A percentile compares a stretch with the other conserved stretches of the same genome.
These are phyloP conservation scores for Xerocomus nothofagi DNA, from an alignment of 1,284 basidiomycete genomes.

Conservation along the genomic window DNA sequence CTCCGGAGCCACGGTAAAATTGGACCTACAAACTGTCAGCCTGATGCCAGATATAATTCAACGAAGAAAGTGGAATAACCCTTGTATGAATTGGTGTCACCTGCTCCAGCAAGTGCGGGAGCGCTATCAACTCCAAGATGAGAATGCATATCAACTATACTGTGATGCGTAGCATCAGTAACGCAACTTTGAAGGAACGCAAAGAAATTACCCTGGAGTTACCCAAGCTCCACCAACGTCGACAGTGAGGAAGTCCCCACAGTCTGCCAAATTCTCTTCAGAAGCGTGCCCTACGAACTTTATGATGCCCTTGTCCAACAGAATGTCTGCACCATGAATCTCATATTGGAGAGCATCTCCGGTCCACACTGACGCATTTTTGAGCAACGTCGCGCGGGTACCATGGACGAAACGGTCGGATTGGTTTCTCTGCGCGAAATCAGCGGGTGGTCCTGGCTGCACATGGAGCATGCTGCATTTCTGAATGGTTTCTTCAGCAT, in stretches of 20 bases:
- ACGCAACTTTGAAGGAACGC: not conserved
- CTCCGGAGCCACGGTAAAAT: conserved; percentile 42
- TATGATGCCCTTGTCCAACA: conserved; percentile 49
- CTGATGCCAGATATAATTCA: not conserved
- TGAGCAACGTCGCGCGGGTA: conserved; percentile 55
- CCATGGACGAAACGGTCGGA: conserved; percentile 64
- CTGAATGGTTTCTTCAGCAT: conserved; percentile 29
- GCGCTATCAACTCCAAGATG: conserved; percentile 57
- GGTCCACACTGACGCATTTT: conserved; percentile 74
- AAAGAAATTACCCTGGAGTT: conserved; percentile 41
- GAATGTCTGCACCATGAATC: conserved; percentile 49
- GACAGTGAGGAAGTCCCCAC: conserved; percentile 32
- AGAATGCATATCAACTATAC: conserved; percentile 62
- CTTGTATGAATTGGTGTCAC: conserved; percentile 46
- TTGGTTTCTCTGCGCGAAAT: conserved; percentile 43
- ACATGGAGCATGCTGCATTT: conserved; percentile 33
- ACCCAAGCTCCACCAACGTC: conserved; percentile 49
- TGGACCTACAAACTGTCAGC: conserved; percentile 30
- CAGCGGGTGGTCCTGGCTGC: conserved; percentile 28
- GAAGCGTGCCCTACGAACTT: conserved; percentile 40
- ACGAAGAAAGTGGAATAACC: conserved; percentile 22
- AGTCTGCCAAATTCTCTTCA: conserved; percentile 28
- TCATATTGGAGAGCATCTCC: conserved; percentile 55
- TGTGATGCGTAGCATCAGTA: conserved; percentile 7
- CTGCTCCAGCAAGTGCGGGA: conserved; percentile 46